Conservation (phyloP, 164 flowering plant species). For the Akebia trifoliata region DNA sequence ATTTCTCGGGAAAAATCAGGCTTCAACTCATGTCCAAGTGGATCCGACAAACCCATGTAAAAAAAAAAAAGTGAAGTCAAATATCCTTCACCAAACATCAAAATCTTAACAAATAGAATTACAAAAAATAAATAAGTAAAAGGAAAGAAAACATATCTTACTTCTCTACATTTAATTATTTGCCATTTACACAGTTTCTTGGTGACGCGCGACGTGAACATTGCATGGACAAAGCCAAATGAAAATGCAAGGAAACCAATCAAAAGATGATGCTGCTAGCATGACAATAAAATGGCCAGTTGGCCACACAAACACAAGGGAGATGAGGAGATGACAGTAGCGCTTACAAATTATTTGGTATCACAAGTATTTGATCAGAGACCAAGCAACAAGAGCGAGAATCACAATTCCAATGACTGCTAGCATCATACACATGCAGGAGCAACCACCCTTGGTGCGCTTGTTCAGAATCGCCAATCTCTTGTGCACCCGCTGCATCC, state of each 20-base stretch:
- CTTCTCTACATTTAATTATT: background rate
- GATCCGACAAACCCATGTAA: too few species aligned
- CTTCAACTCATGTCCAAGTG: too few species aligned
- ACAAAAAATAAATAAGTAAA: background rate
- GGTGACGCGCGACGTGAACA: background rate
- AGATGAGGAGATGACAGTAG: background rate
- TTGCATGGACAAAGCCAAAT: background rate
- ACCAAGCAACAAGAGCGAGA: slow-evolving; percentile 52
- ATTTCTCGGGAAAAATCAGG: too few species aligned
- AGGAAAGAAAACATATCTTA: slow-evolving; percentile 2
- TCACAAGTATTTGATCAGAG: slow-evolving; percentile 66
- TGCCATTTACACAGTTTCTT: background rate
- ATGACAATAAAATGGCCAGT: slow-evolving; percentile 1
- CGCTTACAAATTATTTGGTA: background rate
- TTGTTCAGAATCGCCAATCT: slow-evolving; percentile 70
- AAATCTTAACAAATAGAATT: too few species aligned
- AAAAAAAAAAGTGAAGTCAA: too few species aligned
- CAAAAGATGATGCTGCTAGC: background rate
- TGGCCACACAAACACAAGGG: background rate
- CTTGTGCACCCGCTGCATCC: slow-evolving; percentile 71
- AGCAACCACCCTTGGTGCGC: slow-evolving; percentile 78
- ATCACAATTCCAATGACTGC: too few species aligned
- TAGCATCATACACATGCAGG: too few species aligned
- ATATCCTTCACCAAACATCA: too few species aligned
- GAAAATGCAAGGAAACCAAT: background rate